Evolutionary conservation across 148 eudicot genomes (phyloP).

Genomic region (Rhododendron ovatum): DNA sequence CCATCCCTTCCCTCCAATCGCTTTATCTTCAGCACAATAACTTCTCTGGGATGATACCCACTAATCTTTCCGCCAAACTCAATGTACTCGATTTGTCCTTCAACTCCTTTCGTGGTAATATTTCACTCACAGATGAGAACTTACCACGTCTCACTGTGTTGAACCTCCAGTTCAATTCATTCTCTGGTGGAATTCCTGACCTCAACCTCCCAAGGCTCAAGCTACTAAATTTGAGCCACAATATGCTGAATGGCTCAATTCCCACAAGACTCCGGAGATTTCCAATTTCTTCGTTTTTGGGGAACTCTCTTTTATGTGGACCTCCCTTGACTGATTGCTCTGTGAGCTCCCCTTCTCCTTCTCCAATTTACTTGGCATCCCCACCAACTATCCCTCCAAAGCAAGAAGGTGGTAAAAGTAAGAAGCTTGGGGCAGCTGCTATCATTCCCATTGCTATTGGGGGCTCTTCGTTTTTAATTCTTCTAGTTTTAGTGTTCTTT

Average conservation of each 20-base stretch:
- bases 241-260: conserved; percentile 60
- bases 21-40: conserved; percentile 73
- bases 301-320: conserved; percentile 78
- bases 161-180: conserved; percentile 51
- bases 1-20: conserved; percentile 62
- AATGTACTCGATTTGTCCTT: conserved; percentile 58
- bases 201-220: conserved; percentile 49
- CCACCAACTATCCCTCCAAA: conserved; percentile 20
- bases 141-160: conserved; percentile 45
- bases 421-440: conserved; percentile 40
- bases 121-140: conserved; percentile 46
- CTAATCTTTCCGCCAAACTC: conserved; percentile 47
- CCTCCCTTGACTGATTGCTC: conserved; percentile 60
- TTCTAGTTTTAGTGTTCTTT: conserved; percentile 28
- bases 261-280: conserved; percentile 57
- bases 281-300: conserved; percentile 62
- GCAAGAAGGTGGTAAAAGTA: conserved; percentile 15
- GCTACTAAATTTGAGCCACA: conserved; percentile 64
- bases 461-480: conserved; percentile 25
- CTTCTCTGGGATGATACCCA: conserved; percentile 63
- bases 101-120: conserved; percentile 58
- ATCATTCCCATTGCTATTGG: conserved; percentile 56
- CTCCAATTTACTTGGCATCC: conserved; percentile 28
- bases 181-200: conserved; percentile 59
- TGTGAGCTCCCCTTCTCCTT: conserved; percentile 32